Evolutionary conservation across 2,329 filamentous ascomycete species (phyloP).

Genomic region (Graphilbum ipis-grandicollis): DNA sequence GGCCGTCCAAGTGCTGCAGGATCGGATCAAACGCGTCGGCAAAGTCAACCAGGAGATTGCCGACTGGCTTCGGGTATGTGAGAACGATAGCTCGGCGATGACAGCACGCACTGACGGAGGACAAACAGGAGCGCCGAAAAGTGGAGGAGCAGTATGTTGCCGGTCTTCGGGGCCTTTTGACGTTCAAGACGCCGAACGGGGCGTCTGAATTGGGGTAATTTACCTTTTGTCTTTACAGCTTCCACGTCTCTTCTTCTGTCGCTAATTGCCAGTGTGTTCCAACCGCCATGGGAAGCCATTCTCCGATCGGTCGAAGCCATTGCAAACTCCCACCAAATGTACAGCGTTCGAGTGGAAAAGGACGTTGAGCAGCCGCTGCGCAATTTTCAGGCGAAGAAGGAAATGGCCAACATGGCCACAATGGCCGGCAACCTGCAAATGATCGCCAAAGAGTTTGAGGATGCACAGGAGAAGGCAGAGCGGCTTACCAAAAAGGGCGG

Average conservation of each 20-base stretch:
- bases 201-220: slow-evolving; percentile 82
- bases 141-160: slow-evolving; percentile 82
- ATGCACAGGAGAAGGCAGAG: slow-evolving; percentile 68
- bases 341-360: slow-evolving; percentile 67
- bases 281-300: slow-evolving; percentile 78
- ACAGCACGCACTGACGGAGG: not conserved
- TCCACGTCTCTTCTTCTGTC: slow-evolving; percentile 2
- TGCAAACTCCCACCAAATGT: slow-evolving; percentile 65
- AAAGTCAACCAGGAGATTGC: slow-evolving; percentile 82
- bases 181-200: slow-evolving; percentile 56
- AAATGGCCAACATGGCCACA: slow-evolving; percentile 64
- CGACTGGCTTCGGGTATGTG: slow-evolving; percentile 79
- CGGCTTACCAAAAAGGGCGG: slow-evolving; percentile 66
- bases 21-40: slow-evolving; percentile 73
- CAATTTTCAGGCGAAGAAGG: slow-evolving; percentile 54
- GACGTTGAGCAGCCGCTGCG: slow-evolving; percentile 78
- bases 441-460: slow-evolving; percentile 73
- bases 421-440: slow-evolving; percentile 66
- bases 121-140: slow-evolving; percentile 71
- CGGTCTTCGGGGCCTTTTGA: slow-evolving; percentile 63
- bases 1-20: slow-evolving; percentile 66
- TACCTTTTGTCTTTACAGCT: too few species aligned
- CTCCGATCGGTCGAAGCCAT: slow-evolving; percentile 62
- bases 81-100: too few species aligned
- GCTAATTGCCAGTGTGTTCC: slow-evolving; percentile 52